Evolutionary conservation across 2,329 filamentous ascomycete species (phyloP).

Genomic region (Phoma sp.): DNA sequence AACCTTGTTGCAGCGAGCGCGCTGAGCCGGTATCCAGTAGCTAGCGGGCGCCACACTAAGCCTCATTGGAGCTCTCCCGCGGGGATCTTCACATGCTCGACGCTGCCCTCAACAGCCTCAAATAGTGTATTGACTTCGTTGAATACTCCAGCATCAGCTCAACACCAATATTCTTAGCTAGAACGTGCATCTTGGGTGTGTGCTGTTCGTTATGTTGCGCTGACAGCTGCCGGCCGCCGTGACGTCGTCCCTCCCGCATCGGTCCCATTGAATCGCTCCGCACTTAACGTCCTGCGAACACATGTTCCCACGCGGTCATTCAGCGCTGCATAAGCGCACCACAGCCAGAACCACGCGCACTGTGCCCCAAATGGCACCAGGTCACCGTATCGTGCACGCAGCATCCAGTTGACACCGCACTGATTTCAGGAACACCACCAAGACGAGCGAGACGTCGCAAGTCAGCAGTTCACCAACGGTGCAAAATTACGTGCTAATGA

Average conservation of each 20-base stretch:
- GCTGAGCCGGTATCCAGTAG: background rate
- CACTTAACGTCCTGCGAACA: background rate
- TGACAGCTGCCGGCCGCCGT: conserved; percentile 2
- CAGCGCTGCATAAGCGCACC: background rate
- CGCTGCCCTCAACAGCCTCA: conserved; percentile 1
- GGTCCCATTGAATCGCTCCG: conserved; percentile 5
- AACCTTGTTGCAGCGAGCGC: conserved; percentile 14
- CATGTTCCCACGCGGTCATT: background rate
- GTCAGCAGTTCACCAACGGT: background rate
- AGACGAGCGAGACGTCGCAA: background rate
- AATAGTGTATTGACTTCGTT: background rate
- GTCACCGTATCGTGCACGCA: background rate
- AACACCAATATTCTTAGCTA: background rate
- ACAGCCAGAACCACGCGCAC: background rate
- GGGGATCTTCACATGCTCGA: conserved; percentile 14
- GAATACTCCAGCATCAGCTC: background rate
- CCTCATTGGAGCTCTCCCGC: background rate
- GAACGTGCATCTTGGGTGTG: background rate
- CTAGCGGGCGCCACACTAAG: conserved; percentile 5
- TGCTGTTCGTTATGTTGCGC: background rate
- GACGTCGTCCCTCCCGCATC: conserved; percentile 1
- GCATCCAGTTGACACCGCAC: background rate
- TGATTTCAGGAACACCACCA: background rate
- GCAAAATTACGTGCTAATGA: background rate
- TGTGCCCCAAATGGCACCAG: background rate